These are phyloP conservation scores for Xerocomus spinulosus DNA, from an alignment of 768 basidiomycete genomes.

Conservation along the genomic window DNA sequence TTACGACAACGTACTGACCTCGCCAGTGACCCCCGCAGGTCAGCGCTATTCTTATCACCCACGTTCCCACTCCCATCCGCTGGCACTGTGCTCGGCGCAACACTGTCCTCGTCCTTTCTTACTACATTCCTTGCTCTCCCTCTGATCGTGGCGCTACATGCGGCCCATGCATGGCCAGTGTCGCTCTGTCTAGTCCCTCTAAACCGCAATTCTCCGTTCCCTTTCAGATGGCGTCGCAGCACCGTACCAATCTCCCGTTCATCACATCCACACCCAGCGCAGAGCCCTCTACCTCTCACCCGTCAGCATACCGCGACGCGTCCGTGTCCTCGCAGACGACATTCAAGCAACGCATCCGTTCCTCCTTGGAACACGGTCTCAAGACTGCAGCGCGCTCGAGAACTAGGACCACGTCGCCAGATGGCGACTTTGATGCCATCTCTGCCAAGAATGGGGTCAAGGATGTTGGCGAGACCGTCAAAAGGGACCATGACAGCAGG, in stretches of 20 bases:
- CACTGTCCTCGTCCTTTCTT: slow-evolving; percentile 12
- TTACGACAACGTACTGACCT: slow-evolving; percentile 15
- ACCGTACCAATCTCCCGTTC: slow-evolving; percentile 33
- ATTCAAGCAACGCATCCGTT: slow-evolving; percentile 56
- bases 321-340: slow-evolving; percentile 46
- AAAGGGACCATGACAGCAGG: slow-evolving; percentile 32
- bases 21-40: slow-evolving; percentile 3
- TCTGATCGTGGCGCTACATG: slow-evolving; percentile 28
- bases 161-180: slow-evolving; percentile 42
- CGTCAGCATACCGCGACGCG: slow-evolving; percentile 22
- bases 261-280: slow-evolving; percentile 43
- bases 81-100: slow-evolving; percentile 6
- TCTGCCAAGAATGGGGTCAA: slow-evolving; percentile 44
- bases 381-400: slow-evolving; percentile 60
- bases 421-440: slow-evolving; percentile 42
- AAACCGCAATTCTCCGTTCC: slow-evolving; percentile 38
- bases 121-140: slow-evolving; percentile 10
- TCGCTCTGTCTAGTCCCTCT: slow-evolving; percentile 37
- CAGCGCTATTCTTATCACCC: slow-evolving; percentile 10
- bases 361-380: slow-evolving; percentile 63
- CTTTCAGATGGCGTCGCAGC: slow-evolving; percentile 44
- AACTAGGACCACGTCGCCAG: slow-evolving; percentile 35
- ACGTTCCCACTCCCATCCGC: slow-evolving; percentile 18
- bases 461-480: slow-evolving; percentile 28
- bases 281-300: slow-evolving; percentile 32